Evolutionary conservation across 352 stramenopile genomes (phyloP), one percentile per base, ranked within the genome.

Genomic region (Blastocystis sp.): DNA sequence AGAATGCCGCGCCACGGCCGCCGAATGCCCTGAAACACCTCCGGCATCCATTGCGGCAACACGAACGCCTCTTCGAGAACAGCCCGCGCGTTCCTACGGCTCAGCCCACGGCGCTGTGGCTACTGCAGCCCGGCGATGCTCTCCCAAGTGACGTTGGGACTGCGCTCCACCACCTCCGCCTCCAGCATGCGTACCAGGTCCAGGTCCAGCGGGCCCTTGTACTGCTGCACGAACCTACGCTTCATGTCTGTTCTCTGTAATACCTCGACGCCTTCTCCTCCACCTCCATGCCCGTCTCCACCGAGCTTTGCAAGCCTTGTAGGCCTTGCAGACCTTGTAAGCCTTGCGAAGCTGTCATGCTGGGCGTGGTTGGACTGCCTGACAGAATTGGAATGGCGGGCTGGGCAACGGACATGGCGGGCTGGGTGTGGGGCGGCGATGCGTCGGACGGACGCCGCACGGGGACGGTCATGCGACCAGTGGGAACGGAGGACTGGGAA

Each of bases 41-140:
- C 93, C 2, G 95, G 95, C 81, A 97, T 97, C 91, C 95, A 95
- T 62, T 97, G 91, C 9, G 95, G 95, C 91, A 98, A 95, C 38
- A 98, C 94, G 0, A 98, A 93, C 0, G 95, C 95, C 89, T 98
- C 93, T 3, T 90, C 60, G 9, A 91, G 60, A 34, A 98, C 82
- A n/a, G 94, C 90, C 84, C 97, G 97, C 43, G 95, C 96, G 78
- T 97, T 93, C 45, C 71, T 81, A 61, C 9, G 11, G 0, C 3
- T 28, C 21, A 81, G 9, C 11, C 17, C 3, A 7, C 17, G 28
- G 24, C 24, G 19, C 14, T 42, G 38, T 7, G 21, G 1, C 34
- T 42, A 81, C 45, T 92, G 80, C 38, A 96, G 82, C 1, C 93
- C 94, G 63, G 95, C 94, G 65, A 97, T 94, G 68, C 95, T 91